phyloP scores from a whole-genome alignment of 2,329 filamentous ascomycete genomes.

The Trichoderma pleuroti region DNA sequence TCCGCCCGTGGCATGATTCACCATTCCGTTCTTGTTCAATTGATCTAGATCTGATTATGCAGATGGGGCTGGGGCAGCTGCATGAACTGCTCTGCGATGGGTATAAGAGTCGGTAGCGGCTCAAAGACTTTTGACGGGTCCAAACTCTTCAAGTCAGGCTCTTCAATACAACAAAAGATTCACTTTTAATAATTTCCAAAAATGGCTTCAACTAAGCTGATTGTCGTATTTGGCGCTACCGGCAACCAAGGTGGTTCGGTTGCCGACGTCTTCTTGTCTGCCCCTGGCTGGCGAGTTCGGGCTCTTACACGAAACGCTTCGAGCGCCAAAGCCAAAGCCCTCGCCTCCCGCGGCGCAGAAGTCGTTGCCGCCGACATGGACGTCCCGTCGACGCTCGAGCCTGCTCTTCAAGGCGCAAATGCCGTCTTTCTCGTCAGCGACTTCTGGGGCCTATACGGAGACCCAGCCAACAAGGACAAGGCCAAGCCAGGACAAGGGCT shows the following conservation, averaged over 20 bases:
- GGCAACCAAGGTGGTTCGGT: constrained; percentile 25
- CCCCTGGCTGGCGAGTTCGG: constrained; percentile 25
- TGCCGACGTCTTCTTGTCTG: constrained; percentile 19
- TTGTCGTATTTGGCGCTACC: constrained; percentile 3
- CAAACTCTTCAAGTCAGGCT: not conserved
- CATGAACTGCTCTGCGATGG: not conserved
- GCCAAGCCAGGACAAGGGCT: constrained; percentile 19
- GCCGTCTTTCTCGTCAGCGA: constrained; percentile 32
- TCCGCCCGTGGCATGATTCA: not conserved
- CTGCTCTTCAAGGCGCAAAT: constrained; percentile 26
- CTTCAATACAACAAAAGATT: not conserved
- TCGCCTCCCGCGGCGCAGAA: constrained; percentile 23
- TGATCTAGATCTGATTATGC: not conserved
- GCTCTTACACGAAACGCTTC: constrained; percentile 26
- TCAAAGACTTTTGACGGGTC: not conserved
- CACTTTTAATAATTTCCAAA: not conserved
- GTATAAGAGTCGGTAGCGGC: not conserved
- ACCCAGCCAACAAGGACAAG: not conserved
- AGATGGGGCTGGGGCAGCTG: not conserved
- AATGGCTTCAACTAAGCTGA: not conserved
- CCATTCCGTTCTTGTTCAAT: not conserved
- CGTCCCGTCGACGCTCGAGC: constrained; percentile 17
- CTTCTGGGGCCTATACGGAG: constrained; percentile 23
- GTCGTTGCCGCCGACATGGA: constrained; percentile 26
- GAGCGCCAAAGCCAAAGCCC: constrained; percentile 21